These are phyloP conservation scores for Trifolium dubium DNA, from an alignment of 306 rosid species.

Conservation along the genomic window DNA sequence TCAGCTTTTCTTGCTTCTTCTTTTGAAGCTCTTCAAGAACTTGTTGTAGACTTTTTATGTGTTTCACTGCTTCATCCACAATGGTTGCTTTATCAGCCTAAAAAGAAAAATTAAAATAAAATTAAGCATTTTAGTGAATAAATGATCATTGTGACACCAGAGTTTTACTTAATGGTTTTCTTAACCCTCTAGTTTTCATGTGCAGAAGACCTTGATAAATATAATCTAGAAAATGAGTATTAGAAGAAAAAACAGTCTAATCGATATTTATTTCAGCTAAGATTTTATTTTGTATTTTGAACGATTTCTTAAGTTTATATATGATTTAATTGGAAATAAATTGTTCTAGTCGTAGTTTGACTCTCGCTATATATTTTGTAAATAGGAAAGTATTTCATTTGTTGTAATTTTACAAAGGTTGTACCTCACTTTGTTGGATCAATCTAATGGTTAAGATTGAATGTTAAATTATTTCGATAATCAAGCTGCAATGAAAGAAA, in stretches of 20 bases:
- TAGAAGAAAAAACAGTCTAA: no score
- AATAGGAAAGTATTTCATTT: no score
- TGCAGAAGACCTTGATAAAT: no score
- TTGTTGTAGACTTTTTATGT: conserved; percentile 51
- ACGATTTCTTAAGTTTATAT: no score
- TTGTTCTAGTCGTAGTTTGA: no score
- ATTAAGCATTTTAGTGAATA: neutral
- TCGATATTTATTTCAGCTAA: no score
- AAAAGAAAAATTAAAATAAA: conserved; percentile 1
- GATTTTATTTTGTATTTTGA: no score
- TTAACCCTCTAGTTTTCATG: no score
- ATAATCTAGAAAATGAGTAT: no score
- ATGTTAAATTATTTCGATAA: neutral
- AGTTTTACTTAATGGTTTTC: neutral
- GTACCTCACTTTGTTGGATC: neutral
- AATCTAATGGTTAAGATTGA: neutral
- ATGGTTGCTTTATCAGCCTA: conserved; percentile 71
- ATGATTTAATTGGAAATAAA: no score
- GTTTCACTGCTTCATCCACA: conserved; percentile 75
- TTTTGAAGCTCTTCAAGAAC: conserved; percentile 55
- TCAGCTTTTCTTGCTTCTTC: conserved; percentile 55
- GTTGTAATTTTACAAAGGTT: no score
- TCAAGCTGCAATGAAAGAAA: neutral
- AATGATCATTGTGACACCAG: neutral
- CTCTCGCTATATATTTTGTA: no score